phyloP scores from a whole-genome alignment of 2,329 filamentous ascomycete genomes.

The Fusarium sp. region DNA sequence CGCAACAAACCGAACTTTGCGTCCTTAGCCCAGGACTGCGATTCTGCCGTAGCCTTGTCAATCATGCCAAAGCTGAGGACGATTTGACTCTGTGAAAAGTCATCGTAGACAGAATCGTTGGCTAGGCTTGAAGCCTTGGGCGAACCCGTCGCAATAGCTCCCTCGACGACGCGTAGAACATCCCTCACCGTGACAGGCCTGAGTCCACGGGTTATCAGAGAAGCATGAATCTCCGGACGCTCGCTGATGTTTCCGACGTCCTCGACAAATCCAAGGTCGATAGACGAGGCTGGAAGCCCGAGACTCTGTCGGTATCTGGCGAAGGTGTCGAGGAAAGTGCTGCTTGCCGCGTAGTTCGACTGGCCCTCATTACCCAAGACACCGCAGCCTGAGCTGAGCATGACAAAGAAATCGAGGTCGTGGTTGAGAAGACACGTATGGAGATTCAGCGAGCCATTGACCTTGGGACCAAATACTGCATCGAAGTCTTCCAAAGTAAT shows the following conservation, averaged over 20 bases:
- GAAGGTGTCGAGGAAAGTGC: conserved; percentile 44
- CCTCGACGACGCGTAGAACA: conserved; percentile 42
- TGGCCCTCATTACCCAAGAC: conserved; percentile 42
- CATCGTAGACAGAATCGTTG: conserved; percentile 30
- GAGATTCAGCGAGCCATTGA: conserved; percentile 43
- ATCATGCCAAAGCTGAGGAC: conserved; percentile 45
- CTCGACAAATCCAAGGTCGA: conserved; percentile 42
- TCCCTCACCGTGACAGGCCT: conserved; percentile 44
- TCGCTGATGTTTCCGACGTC: conserved; percentile 46
- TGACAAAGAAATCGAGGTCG: conserved; percentile 44
- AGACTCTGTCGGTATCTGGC: conserved; percentile 41
- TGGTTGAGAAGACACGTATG: conserved; percentile 36
- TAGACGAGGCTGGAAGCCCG: conserved; percentile 38
- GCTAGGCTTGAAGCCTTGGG: conserved; percentile 13
- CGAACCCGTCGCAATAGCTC: conserved; percentile 38
- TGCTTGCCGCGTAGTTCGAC: conserved; percentile 42
- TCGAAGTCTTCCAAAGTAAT: conserved; percentile 42
- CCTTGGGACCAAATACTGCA: conserved; percentile 41
- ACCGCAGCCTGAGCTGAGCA: conserved; percentile 44
- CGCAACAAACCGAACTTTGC: conserved; percentile 41
- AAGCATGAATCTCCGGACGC: conserved; percentile 42
- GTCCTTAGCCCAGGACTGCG: conserved; percentile 45
- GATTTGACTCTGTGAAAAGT: conserved; percentile 39
- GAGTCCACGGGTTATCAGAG: conserved; percentile 38
- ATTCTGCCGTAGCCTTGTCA: conserved; percentile 41